Conservation (phyloP, 2,329 filamentous ascomycete genomes). For the Fusarium buxicola region DNA sequence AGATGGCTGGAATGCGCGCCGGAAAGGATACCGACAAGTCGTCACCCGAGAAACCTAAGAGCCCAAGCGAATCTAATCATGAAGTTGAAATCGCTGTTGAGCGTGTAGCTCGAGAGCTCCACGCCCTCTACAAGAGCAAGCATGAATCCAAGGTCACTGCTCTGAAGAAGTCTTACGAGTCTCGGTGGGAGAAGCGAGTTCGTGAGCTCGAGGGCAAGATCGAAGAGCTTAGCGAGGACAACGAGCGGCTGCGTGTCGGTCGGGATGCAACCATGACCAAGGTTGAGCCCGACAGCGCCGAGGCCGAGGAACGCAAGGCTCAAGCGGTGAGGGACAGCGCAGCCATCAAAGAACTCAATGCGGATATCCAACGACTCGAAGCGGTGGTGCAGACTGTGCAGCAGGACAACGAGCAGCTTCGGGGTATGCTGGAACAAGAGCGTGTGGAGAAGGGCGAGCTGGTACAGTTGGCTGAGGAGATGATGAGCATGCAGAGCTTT, state of each 20-base stretch:
- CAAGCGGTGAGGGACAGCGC: slow-evolving; percentile 74
- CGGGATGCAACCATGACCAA: slow-evolving; percentile 75
- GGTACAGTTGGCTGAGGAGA: slow-evolving; percentile 84
- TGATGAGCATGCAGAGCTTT: slow-evolving; percentile 76
- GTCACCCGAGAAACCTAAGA: slow-evolving; percentile 55
- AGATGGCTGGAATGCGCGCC: slow-evolving; percentile 78
- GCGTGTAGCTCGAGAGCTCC: slow-evolving; percentile 92
- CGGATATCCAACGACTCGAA: slow-evolving; percentile 79
- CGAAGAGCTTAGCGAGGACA: slow-evolving; percentile 76
- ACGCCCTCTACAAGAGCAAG: slow-evolving; percentile 94
- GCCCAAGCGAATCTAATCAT: slow-evolving; percentile 51
- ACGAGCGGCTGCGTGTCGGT: slow-evolving; percentile 76
- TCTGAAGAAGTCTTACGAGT: slow-evolving; percentile 86
- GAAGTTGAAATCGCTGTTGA: slow-evolving; percentile 90
- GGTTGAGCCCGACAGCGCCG: slow-evolving; percentile 59
- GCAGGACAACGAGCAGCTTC: slow-evolving; percentile 74
- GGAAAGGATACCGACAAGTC: slow-evolving; percentile 60
- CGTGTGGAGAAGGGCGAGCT: slow-evolving; percentile 86
- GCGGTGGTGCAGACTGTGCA: slow-evolving; percentile 78
- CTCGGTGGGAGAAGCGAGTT: slow-evolving; percentile 89
- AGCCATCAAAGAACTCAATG: slow-evolving; percentile 76
- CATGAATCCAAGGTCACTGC: slow-evolving; percentile 96
- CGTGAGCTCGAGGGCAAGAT: slow-evolving; percentile 80
- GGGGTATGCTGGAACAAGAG: slow-evolving; percentile 76
- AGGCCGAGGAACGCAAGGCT: slow-evolving; percentile 62